These are phyloP conservation scores for Cladophialophora chaetospira DNA, from an alignment of 2,329 filamentous ascomycete genomes.

Conservation along the genomic window DNA sequence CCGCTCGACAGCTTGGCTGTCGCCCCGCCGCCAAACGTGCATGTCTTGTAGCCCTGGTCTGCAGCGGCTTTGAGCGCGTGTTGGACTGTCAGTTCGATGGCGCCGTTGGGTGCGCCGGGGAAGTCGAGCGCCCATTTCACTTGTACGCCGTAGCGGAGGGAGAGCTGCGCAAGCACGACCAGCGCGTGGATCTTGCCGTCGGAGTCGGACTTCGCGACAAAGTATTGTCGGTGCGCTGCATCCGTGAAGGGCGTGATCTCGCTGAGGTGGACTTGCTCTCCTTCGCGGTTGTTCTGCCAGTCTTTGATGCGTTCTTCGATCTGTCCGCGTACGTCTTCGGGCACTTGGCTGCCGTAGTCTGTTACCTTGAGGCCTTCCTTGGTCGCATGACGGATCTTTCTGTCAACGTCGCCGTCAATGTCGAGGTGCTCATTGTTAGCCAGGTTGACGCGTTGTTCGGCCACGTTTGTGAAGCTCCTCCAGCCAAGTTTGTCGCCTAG, in stretches of 20 bases:
- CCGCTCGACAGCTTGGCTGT: slow-evolving; percentile 68
- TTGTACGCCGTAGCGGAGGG: slow-evolving; percentile 76
- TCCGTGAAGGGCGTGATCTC: slow-evolving; percentile 81
- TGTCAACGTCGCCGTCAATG: slow-evolving; percentile 56
- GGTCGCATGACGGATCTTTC: slow-evolving; percentile 72
- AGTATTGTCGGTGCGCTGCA: slow-evolving; percentile 72
- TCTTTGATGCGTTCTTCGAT: slow-evolving; percentile 68
- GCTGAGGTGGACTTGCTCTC: slow-evolving; percentile 78
- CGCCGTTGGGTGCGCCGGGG: slow-evolving; percentile 71
- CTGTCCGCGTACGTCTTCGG: slow-evolving; percentile 63
- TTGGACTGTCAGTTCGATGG: slow-evolving; percentile 73
- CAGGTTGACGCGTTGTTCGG: slow-evolving; percentile 76
- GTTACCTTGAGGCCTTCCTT: slow-evolving; percentile 74
- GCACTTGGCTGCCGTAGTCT: slow-evolving; percentile 61
- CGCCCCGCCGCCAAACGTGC: slow-evolving; percentile 78
- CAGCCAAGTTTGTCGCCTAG: slow-evolving; percentile 72
- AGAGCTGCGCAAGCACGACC: slow-evolving; percentile 73
- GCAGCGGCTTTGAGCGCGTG: slow-evolving; percentile 60
- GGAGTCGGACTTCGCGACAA: slow-evolving; percentile 64
- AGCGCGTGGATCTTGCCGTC: slow-evolving; percentile 68
- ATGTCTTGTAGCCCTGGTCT: slow-evolving; percentile 56
- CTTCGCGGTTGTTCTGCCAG: slow-evolving; percentile 73
- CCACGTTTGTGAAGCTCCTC: slow-evolving; percentile 75
- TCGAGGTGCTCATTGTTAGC: slow-evolving; percentile 58
- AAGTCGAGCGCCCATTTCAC: slow-evolving; percentile 86